A percentile compares a stretch with the other conserved stretches of the same genome.
phyloP scores from a whole-genome alignment of 2,329 filamentous ascomycete species.

The Penicillium sp. region DNA sequence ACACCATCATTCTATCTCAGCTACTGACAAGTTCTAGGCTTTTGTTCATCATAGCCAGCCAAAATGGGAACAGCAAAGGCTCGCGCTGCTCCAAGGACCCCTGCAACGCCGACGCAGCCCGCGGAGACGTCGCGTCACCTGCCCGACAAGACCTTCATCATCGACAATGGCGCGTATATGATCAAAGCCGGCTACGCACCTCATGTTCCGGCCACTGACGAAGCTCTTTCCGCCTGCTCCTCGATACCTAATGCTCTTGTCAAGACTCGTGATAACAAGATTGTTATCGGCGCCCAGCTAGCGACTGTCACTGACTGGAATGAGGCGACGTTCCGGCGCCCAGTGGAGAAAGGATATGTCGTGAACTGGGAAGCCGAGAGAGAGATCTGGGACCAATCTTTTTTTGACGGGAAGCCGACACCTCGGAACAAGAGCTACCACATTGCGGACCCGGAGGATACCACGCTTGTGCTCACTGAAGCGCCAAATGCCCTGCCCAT shows the following conservation, averaged over 20 bases:
- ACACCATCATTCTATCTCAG: conserved; percentile 13
- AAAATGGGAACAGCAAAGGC: conserved; percentile 38
- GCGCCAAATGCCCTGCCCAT: conserved; percentile 78
- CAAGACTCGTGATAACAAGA: conserved; percentile 73
- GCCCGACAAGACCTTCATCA: conserved; percentile 70
- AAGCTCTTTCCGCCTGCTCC: conserved; percentile 53
- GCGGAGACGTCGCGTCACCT: conserved; percentile 45
- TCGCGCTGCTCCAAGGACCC: conserved; percentile 46
- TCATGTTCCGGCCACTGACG: conserved; percentile 35
- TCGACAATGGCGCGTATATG: conserved; percentile 91
- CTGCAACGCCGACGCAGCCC: conserved; percentile 46
- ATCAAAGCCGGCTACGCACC: conserved; percentile 83
- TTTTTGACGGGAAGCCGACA: conserved; percentile 67
- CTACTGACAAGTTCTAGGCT: conserved; percentile 4
- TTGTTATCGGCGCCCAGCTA: conserved; percentile 77
- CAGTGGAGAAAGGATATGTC: conserved; percentile 90
- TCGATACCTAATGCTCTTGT: conserved; percentile 87
- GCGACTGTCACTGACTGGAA: conserved; percentile 79
- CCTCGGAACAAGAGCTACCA: conserved; percentile 49
- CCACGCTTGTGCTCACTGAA: conserved; percentile 81
- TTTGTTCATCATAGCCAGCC: conserved; percentile 2
- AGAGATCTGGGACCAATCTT: conserved; percentile 90
- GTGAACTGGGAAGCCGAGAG: conserved; percentile 97
- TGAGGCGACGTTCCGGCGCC: conserved; percentile 80
- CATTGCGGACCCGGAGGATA: conserved; percentile 66